phyloP scores from a whole-genome alignment of 2,329 filamentous ascomycete genomes.

The Penicillium frequentans region DNA sequence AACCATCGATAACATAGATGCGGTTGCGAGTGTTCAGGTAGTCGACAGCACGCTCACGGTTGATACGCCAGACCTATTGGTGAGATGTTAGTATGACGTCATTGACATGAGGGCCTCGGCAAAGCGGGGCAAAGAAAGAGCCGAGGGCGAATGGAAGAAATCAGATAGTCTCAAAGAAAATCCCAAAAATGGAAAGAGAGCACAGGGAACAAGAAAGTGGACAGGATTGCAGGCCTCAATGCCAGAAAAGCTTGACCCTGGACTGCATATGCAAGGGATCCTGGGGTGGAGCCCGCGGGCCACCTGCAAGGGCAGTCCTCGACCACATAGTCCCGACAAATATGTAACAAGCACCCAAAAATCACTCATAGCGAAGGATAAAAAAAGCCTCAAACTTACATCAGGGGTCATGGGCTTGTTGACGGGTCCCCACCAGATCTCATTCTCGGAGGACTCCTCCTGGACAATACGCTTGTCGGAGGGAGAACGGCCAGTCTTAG shows the following conservation, averaged over 20 bases:
- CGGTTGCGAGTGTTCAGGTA: constrained; percentile 98
- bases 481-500: constrained; percentile 96
- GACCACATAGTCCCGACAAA: constrained; percentile 12
- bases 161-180: neutral
- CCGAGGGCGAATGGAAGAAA: constrained; percentile 6
- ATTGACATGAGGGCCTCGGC: constrained; percentile 25
- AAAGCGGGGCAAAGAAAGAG: constrained; percentile 11
- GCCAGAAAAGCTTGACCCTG: constrained; percentile 27
- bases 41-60: constrained; percentile 96
- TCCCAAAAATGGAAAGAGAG: neutral
- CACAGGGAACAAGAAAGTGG: neutral
- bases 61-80: constrained; percentile 94
- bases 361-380: constrained; percentile 10
- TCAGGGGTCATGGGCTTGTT: constrained; percentile 99
- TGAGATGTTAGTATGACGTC: constrained; percentile 31
- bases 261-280: constrained; percentile 28
- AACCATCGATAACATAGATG: constrained; percentile 98
- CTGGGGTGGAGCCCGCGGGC: constrained; percentile 15
- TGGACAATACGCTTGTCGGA: constrained; percentile 97
- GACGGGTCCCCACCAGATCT: constrained; percentile 98
- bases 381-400: constrained; percentile 60
- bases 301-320: constrained; percentile 21
- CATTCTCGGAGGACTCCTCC: constrained; percentile 82
- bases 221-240: neutral
- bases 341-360: constrained; percentile 18